A percentile compares a stretch with the other conserved stretches of the same genome.
These are phyloP conservation scores for Colletotrichum sp. DNA, from an alignment of 2,329 filamentous ascomycete species.

Conservation along the genomic window DNA sequence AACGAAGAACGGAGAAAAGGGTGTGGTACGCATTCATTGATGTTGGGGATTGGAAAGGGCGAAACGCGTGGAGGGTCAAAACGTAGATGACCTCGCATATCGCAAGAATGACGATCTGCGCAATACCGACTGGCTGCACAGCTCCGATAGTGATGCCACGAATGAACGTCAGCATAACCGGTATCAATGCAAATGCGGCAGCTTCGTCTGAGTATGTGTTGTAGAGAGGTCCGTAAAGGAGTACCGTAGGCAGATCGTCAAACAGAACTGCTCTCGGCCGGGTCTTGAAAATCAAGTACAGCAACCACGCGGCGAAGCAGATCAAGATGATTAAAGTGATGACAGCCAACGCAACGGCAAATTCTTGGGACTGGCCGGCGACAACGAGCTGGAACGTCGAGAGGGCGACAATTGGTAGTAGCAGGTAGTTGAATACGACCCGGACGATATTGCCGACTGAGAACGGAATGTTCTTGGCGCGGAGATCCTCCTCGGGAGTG, in stretches of 20 bases:
- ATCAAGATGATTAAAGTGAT: conserved; percentile 76
- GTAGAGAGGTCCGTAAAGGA: conserved; percentile 92
- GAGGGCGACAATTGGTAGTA: conserved; percentile 84
- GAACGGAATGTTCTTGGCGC: conserved; percentile 91
- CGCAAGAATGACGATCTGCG: conserved; percentile 88
- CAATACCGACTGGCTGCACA: conserved; percentile 89
- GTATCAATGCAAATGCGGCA: conserved; percentile 86
- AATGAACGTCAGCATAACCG: conserved; percentile 82
- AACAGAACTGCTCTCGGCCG: conserved; percentile 87
- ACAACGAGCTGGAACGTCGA: conserved; percentile 93
- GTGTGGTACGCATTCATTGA: conserved; percentile 98
- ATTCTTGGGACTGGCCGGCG: conserved; percentile 68
- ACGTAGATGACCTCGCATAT: conserved; percentile 94
- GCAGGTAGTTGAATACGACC: conserved; percentile 89
- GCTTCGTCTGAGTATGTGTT: conserved; percentile 97
- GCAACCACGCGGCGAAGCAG: conserved; percentile 77
- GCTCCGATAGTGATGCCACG: conserved; percentile 91
- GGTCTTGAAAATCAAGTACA: conserved; percentile 80
- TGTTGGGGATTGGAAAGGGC: conserved; percentile 86
- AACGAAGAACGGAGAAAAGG: conserved; percentile 78
- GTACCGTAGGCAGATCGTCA: conserved; percentile 87
- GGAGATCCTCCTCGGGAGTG: conserved; percentile 83
- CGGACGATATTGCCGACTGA: conserved; percentile 79
- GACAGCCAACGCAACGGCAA: conserved; percentile 75
- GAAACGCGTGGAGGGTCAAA: conserved; percentile 85